Percentiles rank a stretch among this genome's conserved stretches.
phyloP scores from a whole-genome alignment of 441 rosid genomes.

The Theobroma grandiflorum region DNA sequence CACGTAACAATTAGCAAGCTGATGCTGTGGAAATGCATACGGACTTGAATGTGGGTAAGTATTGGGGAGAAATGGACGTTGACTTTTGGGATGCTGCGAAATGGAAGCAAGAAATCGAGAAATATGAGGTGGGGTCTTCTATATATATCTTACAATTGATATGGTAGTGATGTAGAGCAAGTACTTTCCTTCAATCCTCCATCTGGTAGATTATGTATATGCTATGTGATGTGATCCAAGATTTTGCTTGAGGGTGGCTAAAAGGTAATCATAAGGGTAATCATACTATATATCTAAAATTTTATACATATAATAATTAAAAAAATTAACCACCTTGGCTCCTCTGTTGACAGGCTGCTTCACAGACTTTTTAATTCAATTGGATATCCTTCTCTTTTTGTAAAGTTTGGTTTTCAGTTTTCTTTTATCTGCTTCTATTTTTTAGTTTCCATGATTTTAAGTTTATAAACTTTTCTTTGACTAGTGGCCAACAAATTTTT shows the following conservation, averaged over 20 bases:
- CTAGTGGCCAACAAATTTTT: not conserved
- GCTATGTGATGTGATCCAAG: not conserved
- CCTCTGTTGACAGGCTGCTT: too few species aligned
- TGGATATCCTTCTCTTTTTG: not conserved
- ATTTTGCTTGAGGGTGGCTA: too few species aligned
- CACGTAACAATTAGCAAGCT: slow-evolving; percentile 58
- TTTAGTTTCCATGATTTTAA: not conserved
- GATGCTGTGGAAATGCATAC: slow-evolving; percentile 65
- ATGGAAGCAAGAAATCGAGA: slow-evolving; percentile 64
- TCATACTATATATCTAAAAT: too few species aligned
- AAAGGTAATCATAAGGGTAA: too few species aligned
- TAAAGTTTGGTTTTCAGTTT: not conserved
- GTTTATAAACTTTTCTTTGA: slow-evolving; percentile 14
- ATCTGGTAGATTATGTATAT: not conserved
- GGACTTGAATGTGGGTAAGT: slow-evolving; percentile 75
- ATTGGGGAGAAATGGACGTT: slow-evolving; percentile 87
- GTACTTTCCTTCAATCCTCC: not conserved
- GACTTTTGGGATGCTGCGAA: slow-evolving; percentile 69
- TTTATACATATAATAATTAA: too few species aligned
- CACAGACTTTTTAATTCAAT: not conserved
- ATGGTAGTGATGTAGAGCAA: not conserved
- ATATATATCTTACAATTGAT: not conserved
- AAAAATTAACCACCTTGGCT: too few species aligned
- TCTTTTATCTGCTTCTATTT: not conserved
- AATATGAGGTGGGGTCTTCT: slow-evolving; percentile 64